Evolutionary conservation across 805 yeast genomes (phyloP), one percentile per base, ranked within the genome.

Genomic region (Starmerella potacharoeniae): DNA sequence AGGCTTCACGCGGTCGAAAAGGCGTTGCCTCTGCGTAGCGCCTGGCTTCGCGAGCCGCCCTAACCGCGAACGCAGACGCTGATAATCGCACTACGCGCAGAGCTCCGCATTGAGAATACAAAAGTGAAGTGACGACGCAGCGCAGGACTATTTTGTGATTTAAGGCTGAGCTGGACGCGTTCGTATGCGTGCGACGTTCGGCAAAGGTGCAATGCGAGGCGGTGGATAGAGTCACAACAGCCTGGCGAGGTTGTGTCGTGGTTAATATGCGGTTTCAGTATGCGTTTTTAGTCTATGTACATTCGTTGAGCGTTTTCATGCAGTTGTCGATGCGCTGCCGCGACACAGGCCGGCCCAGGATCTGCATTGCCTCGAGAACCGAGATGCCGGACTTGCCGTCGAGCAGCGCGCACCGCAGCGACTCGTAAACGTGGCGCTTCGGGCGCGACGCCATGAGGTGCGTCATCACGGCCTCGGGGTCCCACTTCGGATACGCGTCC

Each of bases 341-440:
- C 33, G 48, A 30, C 13, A 9, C 48, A 13, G 28, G n/a, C 17
- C 39, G 51, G 22, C 51, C 51, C 29, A 48, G 35, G 28, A 84
- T 64, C 0, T 74, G 74, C 17, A 83, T 65, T 35, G 86, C 69
- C 5, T 73, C 70, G 0, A 84, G 84, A 5, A 89, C 71, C 16
- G 81, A 79, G 33, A 83, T 71, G 0, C 96, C 96, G 0, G 95
- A 75, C 5, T 73, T 73, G 7, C 82, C 78, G 0, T 86, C 95
- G 13, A 86, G 75, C 29, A 88, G 65, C 0, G 90, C 90, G 60
- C 74, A 82, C 55, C 96, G 72, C 13, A 86, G 63, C 0, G 80
- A 62, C 61, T 78, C 80, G 64, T 79, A 84, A 1, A 85, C 67
- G 17, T 55, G 46, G 41, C 60, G 62, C 47, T 63, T 62, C 17